These are phyloP conservation scores for Stygiomarasmius scandens DNA, from an alignment of 1,284 basidiomycete genomes.

Conservation along the genomic window DNA sequence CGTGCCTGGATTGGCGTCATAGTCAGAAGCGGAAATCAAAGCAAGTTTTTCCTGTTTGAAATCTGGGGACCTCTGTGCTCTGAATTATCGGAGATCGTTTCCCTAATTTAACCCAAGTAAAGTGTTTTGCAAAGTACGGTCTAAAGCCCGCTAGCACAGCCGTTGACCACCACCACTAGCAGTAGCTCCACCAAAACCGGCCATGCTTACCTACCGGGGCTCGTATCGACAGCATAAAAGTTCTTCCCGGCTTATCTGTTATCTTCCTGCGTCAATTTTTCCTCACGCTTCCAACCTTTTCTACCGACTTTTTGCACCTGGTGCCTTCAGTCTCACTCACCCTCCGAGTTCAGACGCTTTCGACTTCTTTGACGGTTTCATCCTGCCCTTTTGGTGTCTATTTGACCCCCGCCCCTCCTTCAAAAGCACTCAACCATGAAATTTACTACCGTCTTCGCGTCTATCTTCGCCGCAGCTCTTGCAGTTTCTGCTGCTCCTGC, in stretches of 20 bases:
- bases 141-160: too few species aligned
- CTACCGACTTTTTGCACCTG: background rate
- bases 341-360: background rate
- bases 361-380: background rate
- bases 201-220: too few species aligned
- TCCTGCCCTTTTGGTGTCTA: background rate
- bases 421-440: constrained; percentile 4
- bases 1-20: too few species aligned
- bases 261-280: background rate
- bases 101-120: too few species aligned
- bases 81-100: too few species aligned
- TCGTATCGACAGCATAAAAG: background rate
- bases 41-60: too few species aligned
- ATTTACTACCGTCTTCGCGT: constrained; percentile 1
- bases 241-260: background rate
- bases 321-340: background rate
- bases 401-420: background rate
- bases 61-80: too few species aligned
- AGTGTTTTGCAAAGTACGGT: too few species aligned
- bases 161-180: too few species aligned
- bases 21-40: too few species aligned
- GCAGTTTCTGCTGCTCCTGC: constrained; percentile 5
- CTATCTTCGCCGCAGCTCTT: background rate
- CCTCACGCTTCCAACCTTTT: background rate
- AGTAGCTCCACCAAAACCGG: too few species aligned